Percentiles rank a stretch among this genome's conserved stretches.
These are phyloP conservation scores for Calophaca sinica DNA, from an alignment of 306 rosid genomes.

Conservation along the genomic window DNA sequence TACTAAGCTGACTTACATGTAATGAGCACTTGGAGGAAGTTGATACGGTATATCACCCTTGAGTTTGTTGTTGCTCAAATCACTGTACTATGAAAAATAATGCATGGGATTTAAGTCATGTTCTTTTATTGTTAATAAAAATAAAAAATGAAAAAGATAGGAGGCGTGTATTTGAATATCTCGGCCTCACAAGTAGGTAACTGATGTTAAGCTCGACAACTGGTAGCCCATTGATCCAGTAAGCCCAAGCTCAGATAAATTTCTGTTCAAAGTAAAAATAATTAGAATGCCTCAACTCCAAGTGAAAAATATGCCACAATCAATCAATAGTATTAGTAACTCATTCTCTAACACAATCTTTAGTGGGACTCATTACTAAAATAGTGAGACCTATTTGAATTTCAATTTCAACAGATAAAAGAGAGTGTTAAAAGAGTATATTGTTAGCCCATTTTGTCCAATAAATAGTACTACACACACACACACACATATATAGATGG, in stretches of 20 bases:
- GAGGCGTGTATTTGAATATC: slow-evolving; percentile 37
- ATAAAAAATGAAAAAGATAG: not conserved
- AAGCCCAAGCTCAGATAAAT: slow-evolving; percentile 66
- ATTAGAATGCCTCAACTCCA: slow-evolving; percentile 32
- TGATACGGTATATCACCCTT: slow-evolving; percentile 84
- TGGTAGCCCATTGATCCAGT: slow-evolving; percentile 86
- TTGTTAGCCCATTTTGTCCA: too few species aligned
- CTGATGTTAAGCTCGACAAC: slow-evolving; percentile 74
- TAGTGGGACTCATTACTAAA: too few species aligned
- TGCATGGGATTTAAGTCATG: slow-evolving; percentile 53
- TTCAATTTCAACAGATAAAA: too few species aligned
- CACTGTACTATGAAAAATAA: slow-evolving; percentile 89
- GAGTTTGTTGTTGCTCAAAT: slow-evolving; percentile 87
- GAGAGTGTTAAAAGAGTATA: too few species aligned
- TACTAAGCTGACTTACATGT: slow-evolving; percentile 61
- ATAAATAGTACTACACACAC: too few species aligned
- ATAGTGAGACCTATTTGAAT: too few species aligned
- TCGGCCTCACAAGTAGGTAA: slow-evolving; percentile 79
- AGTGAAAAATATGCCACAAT: not conserved
- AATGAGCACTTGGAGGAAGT: slow-evolving; percentile 79
- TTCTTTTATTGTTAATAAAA: slow-evolving; percentile 28
- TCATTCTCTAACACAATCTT: too few species aligned
- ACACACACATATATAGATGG: too few species aligned
- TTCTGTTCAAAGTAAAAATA: slow-evolving; percentile 55
- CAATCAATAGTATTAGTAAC: too few species aligned